Evolutionary conservation across 2,329 filamentous ascomycete species (phyloP), one percentile per base, ranked within the genome.

Genomic region (Trichothecium sympodiale): DNA sequence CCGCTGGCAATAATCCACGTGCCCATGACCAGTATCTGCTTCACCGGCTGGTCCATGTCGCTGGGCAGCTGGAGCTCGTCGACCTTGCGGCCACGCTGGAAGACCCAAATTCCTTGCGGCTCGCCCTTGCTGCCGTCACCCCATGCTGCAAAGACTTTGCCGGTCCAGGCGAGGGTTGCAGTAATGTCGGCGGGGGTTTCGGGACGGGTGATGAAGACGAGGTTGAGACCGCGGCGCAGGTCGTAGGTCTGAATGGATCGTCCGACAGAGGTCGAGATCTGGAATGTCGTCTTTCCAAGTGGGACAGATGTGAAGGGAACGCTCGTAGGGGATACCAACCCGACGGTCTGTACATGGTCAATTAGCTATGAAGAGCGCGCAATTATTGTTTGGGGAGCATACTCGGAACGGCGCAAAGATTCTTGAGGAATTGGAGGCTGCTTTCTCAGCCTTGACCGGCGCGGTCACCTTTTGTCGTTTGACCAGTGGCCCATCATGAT

Each of bases 391-490:
- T 32, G 12, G 34, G 20, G 34, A 29, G 59, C 79, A 46, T 77
- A 93, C 87, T 58, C 91, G 69, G 62, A 89, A 96, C 2, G 91
- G 89, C 49, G 88, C 83, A 66, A 98, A 96, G 46, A 96, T 86
- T 53, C 77, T 76, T 9, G 88, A 93, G 38, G 72, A 70, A 50
- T 64, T 56, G 36, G 49, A 46, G n/a, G 62, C 41, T 44, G 58
- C 43, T 44, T 65, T 51, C 31, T 59, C 45, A 49, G 57, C 35
- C 38, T 58, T 51, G 35, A 53, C 45, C 6, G 44, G 45, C 8
- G 66, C 59, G 42, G 64, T 60, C 39, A 77, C 62, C 62, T 81
- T 87, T 59, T 86, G 83, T 44, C 87, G 78, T 67, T 95, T 95
- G 40, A 70, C 69, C 46, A 81, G 60, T 36, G 78, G 83, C 40